These are phyloP conservation scores for Fagopyrum homotropicum DNA, from an alignment of 148 eudicot genomes.

Conservation along the genomic window DNA sequence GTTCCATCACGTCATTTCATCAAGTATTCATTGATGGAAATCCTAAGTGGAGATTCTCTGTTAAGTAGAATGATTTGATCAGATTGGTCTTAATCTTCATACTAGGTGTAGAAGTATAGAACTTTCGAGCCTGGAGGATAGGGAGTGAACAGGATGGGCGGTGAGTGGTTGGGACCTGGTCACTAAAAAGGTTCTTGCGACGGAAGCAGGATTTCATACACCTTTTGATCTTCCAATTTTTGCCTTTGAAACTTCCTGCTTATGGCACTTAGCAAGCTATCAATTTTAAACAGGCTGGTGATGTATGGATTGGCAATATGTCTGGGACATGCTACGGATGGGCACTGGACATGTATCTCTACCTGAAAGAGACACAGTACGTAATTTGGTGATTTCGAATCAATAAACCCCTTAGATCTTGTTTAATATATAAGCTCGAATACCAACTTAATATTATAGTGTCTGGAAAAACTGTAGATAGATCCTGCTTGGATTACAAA, in stretches of 20 bases:
- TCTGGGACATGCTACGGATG: slow-evolving; percentile 30
- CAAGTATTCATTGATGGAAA: not conserved
- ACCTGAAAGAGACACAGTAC: slow-evolving; percentile 4
- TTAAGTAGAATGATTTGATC: not conserved
- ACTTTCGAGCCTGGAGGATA: not conserved
- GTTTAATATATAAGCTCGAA: not conserved
- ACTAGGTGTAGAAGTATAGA: not conserved
- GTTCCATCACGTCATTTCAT: not conserved
- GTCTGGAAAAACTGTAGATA: not conserved
- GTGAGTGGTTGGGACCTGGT: no score
- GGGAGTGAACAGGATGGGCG: not conserved
- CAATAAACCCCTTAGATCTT: not conserved
- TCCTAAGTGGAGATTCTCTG: not conserved
- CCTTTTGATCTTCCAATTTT: no score
- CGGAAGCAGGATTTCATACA: not conserved
- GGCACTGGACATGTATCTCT: slow-evolving; percentile 50
- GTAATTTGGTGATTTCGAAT: not conserved
- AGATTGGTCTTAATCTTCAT: not conserved
- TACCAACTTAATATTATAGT: not conserved
- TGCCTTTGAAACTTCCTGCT: not conserved
- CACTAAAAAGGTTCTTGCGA: no score
- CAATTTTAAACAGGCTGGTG: slow-evolving; percentile 32
- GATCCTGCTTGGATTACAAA: not conserved
- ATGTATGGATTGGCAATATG: slow-evolving; percentile 50
- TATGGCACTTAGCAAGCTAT: not conserved